Evolutionary conservation across 495 filamentous ascomycete genomes (phyloP), one percentile per base, ranked within the genome.

Genomic region (Aspergillus avenaceus): DNA sequence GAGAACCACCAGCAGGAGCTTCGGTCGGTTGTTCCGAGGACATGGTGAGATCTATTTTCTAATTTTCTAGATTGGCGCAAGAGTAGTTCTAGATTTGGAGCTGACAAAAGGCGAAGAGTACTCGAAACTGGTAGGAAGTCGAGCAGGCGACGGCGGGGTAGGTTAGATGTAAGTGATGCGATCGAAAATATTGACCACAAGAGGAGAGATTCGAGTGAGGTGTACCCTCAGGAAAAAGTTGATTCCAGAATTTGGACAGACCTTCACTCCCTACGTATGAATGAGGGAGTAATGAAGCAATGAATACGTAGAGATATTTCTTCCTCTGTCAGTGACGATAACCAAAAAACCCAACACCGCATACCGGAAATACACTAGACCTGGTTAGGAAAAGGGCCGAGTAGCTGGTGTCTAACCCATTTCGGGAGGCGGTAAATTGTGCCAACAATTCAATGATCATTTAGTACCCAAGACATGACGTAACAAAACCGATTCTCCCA

Each of bases 1-100:
- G 72, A 50, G 85, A 78, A 42, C 62, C 63, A 11, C 61, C 56
- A 34, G 65, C 36, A 13, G 65, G 13, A 27, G 50, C 38, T 18
- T 67, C 60, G 9, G 56, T 38, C 13, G 58, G 61, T 41, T 60
- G 54, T 29, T 70, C 71, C 14, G 68, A 58, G 11, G 71, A 50
- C 71, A 73, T 75, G 37, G 16, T 52, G 37, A 19, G 29, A 36
- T 23, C 11, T 16, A 4, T 36, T 13, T 36, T 36, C 12, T n/a
- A 25, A 26, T 21, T 16, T 16, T n/a, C 2, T 5, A 45, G 25
- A n/a, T 11, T 28, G 16, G 14, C 13, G 32, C 43, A 44, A 24
- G 18, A 45, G 24, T n/a, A n/a, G n/a, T n/a, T n/a, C n/a, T n/a
- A 23, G 31, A n/a, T 44, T 3, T 41, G 24, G 21, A 9, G 13